Base-by-base conservation (phyloP, 1,139 yeast species). In the Williopsis jadinii region DNA sequence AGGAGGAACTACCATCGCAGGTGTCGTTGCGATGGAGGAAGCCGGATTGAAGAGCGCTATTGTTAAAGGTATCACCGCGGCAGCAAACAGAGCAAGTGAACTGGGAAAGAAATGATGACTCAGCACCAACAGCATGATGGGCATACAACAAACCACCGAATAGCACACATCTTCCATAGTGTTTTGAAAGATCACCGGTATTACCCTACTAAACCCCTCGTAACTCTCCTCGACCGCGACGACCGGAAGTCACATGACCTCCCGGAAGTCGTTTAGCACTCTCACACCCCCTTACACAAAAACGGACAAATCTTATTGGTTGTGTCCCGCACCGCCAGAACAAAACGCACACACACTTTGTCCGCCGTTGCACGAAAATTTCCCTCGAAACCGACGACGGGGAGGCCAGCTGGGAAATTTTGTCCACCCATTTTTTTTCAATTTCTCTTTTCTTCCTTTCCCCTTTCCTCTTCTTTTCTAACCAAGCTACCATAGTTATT, bases 1-100 rank as follows among this genome's bases (percentile, higher is more conserved):
- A 13, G 98, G 95, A 30, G 99, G 99, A 32, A 90, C 97, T 41
- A 92, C 99, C 9, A 92, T 94, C 60, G 95, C 96, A 5, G 99
- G 99, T 1, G 70, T 94, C 48, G 74, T 90, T 62, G 86, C 80
- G 53, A 78, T 94, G 83, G 99, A 92, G 66, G 96, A 88, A 54
- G 80, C 80, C 40, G 95, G 90, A 36, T 85, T 92, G 37, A 80
- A 96, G 66, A 76, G 88, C 38, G 88, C 88, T 19, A 83, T 92
- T 54, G 80, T 95, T 38, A 74, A 88, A 53, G 95, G 95, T 37
- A 84, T 92, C 26, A 92, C 85, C 60, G 95, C 88, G 59, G 92
- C 97, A 32, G 86, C 97, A 14, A 73, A 73, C 45, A 84, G 90
- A 44, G 94, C 97, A 29, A 75, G 87, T 33, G 75, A 79, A 13